Conservation (phyloP, 352 stramenopile genomes). For the Achlya hypogyna region DNA sequence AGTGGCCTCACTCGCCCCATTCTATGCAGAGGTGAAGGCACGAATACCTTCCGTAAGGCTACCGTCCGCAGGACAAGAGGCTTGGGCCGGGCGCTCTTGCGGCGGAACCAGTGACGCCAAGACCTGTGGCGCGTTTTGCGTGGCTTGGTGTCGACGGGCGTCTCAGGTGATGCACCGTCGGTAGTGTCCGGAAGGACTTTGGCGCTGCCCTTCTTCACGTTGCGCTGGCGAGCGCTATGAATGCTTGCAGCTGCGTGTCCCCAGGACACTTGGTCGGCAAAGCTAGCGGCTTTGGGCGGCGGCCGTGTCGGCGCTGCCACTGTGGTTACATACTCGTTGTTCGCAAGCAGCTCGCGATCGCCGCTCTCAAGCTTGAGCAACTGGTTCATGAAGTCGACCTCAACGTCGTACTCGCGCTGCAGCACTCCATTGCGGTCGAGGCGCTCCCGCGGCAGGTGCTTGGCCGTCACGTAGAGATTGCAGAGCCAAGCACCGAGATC, state of each 20-base stretch:
- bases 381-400: slow-evolving; percentile 20
- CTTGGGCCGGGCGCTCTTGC: background rate
- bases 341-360: background rate
- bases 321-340: background rate
- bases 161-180: too few relatives aligned
- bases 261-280: slow-evolving; percentile 1
- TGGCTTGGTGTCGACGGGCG: slow-evolving; percentile 14
- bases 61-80: background rate
- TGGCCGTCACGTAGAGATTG: slow-evolving; percentile 84
- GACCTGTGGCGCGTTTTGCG: slow-evolving; percentile 26
- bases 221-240: background rate
- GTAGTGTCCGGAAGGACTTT: slow-evolving; percentile 13
- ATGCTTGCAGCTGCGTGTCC: background rate
- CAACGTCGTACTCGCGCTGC: slow-evolving; percentile 26
- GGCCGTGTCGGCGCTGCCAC: background rate
- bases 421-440: slow-evolving; percentile 14
- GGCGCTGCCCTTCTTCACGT: slow-evolving; percentile 1
- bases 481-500: slow-evolving; percentile 82
- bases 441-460: slow-evolving; percentile 22
- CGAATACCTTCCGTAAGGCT: background rate
- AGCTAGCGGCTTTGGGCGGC: background rate
- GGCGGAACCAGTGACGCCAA: slow-evolving; percentile 14
- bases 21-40: too few relatives aligned
- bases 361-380: slow-evolving; percentile 13
- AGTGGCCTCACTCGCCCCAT: too few relatives aligned